A percentile compares a stretch with the other conserved stretches of the same genome.
phyloP scores from a whole-genome alignment of 2,329 filamentous ascomycete genomes.

The Claviceps monticola region DNA sequence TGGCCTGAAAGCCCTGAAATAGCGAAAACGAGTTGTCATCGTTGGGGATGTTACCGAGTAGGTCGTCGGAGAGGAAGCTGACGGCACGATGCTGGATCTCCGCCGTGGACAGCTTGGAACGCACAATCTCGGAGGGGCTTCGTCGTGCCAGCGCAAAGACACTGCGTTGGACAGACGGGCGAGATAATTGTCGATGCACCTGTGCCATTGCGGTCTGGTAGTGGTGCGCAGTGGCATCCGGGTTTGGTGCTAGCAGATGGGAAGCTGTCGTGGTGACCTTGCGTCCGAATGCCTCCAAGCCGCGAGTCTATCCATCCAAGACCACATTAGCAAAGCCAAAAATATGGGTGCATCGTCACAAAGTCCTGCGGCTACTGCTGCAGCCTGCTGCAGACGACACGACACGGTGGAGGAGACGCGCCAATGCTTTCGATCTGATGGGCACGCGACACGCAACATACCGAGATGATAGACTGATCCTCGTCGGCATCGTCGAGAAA shows the following conservation, averaged over 20 bases:
- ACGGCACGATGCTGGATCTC: slow-evolving; percentile 93
- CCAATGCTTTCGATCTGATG: background rate
- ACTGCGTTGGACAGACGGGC: slow-evolving; percentile 71
- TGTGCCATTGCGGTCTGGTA: slow-evolving; percentile 82
- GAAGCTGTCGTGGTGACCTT: slow-evolving; percentile 91
- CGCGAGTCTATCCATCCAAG: slow-evolving; percentile 50
- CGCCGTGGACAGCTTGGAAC: slow-evolving; percentile 73
- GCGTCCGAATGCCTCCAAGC: slow-evolving; percentile 81
- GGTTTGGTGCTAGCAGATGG: slow-evolving; percentile 64
- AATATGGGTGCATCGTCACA: background rate
- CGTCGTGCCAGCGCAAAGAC: slow-evolving; percentile 86
- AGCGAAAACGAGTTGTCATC: slow-evolving; percentile 77
- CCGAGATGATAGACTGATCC: slow-evolving; percentile 33
- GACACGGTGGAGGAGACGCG: background rate
- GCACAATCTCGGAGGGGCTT: slow-evolving; percentile 84
- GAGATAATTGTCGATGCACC: slow-evolving; percentile 76
- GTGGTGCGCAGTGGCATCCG: slow-evolving; percentile 41
- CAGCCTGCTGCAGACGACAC: background rate
- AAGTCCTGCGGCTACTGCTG: too few relatives aligned
- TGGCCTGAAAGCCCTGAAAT: slow-evolving; percentile 93
- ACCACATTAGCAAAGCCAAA: slow-evolving; percentile 5
- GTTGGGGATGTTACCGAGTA: slow-evolving; percentile 80
- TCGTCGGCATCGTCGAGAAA: slow-evolving; percentile 33
- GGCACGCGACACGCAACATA: slow-evolving; percentile 9
- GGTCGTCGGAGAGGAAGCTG: slow-evolving; percentile 76